These are phyloP conservation scores for Hypholoma fasciculare DNA, from an alignment of 768 basidiomycete genomes.

Conservation along the genomic window DNA sequence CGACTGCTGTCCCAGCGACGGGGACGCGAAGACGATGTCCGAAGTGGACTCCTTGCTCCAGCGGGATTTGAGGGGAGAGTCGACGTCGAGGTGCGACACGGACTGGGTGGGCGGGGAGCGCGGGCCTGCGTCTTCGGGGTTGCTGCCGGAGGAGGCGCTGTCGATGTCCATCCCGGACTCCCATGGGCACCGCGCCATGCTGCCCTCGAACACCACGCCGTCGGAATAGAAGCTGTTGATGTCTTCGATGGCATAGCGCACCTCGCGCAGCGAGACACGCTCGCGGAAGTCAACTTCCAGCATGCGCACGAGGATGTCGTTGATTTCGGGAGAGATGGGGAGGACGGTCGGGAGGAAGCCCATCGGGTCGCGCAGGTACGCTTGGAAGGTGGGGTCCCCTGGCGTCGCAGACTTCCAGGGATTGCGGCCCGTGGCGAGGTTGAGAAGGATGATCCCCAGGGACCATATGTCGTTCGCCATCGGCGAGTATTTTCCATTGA, in stretches of 20 bases:
- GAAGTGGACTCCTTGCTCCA: slow-evolving; percentile 63
- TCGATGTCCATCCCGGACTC: slow-evolving; percentile 73
- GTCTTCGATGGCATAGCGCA: slow-evolving; percentile 53
- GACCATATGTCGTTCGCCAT: slow-evolving; percentile 96
- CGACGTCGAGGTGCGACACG: slow-evolving; percentile 25
- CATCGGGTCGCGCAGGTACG: slow-evolving; percentile 78
- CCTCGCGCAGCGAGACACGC: slow-evolving; percentile 46
- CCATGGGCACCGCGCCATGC: slow-evolving; percentile 76
- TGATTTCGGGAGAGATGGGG: slow-evolving; percentile 76
- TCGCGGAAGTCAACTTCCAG: slow-evolving; percentile 57
- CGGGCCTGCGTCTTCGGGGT: slow-evolving; percentile 36
- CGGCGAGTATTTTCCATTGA: slow-evolving; percentile 79
- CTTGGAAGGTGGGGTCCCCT: slow-evolving; percentile 90
- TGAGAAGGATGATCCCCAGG: slow-evolving; percentile 94
- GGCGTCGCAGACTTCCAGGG: slow-evolving; percentile 95
- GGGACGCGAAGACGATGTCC: slow-evolving; percentile 45
- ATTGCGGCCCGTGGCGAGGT: slow-evolving; percentile 95
- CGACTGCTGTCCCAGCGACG: slow-evolving; percentile 34
- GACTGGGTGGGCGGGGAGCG: slow-evolving; percentile 34
- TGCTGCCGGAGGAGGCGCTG: slow-evolving; percentile 51
- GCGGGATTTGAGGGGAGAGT: slow-evolving; percentile 33
- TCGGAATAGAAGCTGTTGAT: slow-evolving; percentile 68
- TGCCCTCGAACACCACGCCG: slow-evolving; percentile 72
- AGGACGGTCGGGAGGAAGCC: slow-evolving; percentile 87
- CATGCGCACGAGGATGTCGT: slow-evolving; percentile 76